Evolutionary conservation across 192 early-diverging fungal species (phyloP), one percentile per base, ranked within the genome.

Genomic region (Backusella parvicylindrica): DNA sequence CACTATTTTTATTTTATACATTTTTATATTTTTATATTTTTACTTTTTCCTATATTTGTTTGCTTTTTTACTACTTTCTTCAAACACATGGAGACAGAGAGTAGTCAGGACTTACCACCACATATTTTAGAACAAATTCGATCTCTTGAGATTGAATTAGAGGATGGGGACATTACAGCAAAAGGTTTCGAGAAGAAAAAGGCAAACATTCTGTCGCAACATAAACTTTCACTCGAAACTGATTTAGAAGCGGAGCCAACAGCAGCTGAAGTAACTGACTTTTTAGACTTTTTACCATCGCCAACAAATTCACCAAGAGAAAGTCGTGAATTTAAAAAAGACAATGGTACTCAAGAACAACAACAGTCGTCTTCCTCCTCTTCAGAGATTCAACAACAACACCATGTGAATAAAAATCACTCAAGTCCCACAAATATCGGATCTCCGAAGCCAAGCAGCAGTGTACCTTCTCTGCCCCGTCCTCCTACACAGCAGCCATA

Each of bases 111-210:
- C n/a, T 43, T 73, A 64, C 76, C 76, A 15, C 64, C 35, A 18
- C 36, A 77, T n/a, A 71, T 77, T 50, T 49, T 77, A 36, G 76
- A 77, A 31, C 72, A 77, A 49, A 64, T 77, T 49, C 71, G 66
- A 56, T 35, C 47, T 16, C 64, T 77, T 33, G 64, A 89, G 75
- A 72, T 84, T 31, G 89, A 89, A 79, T 80, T 82, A 33, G 81
- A 78, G 37, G 88, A 91, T 35, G 91, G 90, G 32, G 90, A 92
- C 70, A 91, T 93, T 74, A 93, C 92, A 28, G 79, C 87, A 75
- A 90, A 93, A 76, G 92, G 92, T 4, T 94, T 84, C 66, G 90
- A 91, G 64, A 92, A 92, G 83, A 89, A 88, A 73, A 43, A 56
- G 41, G 64, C 77, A 16, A 73, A 1, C 32, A 23, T 78, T 18